Evolutionary conservation across 2,329 filamentous ascomycete species (phyloP).

Genomic region (Alternaria sp.): DNA sequence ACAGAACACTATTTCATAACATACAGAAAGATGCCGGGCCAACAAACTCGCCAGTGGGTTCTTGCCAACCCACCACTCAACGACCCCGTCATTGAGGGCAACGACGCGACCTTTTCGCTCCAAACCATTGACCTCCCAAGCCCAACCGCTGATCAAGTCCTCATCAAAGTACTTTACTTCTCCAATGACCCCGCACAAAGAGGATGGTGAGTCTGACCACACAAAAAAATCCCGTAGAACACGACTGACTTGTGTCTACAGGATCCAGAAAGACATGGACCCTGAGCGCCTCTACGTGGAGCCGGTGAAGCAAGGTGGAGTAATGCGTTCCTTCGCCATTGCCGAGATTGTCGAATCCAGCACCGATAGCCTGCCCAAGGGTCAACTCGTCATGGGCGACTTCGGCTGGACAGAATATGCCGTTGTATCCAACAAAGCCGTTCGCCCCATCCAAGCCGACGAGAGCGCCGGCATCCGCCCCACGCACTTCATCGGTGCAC

Average conservation of each 20-base stretch:
- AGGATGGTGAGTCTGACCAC: background rate
- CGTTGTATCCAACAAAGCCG: slow-evolving; percentile 52
- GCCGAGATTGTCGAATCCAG: slow-evolving; percentile 67
- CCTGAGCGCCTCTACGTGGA: slow-evolving; percentile 55
- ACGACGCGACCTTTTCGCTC: slow-evolving; percentile 51
- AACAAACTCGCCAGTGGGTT: slow-evolving; percentile 53
- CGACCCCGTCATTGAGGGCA: slow-evolving; percentile 45
- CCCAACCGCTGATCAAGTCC: slow-evolving; percentile 50
- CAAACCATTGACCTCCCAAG: slow-evolving; percentile 43
- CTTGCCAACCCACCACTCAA: slow-evolving; percentile 50
- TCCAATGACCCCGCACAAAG: slow-evolving; percentile 55
- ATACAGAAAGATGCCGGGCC: slow-evolving; percentile 33
- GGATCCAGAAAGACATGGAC: slow-evolving; percentile 53
- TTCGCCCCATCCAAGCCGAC: slow-evolving; percentile 38
- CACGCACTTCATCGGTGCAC: slow-evolving; percentile 56
- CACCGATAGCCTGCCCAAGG: slow-evolving; percentile 59
- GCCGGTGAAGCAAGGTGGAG: slow-evolving; percentile 53
- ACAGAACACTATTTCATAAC: background rate
- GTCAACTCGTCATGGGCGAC: slow-evolving; percentile 62
- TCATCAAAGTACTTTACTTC: slow-evolving; percentile 55
- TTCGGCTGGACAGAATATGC: slow-evolving; percentile 72
- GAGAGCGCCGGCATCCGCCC: slow-evolving; percentile 45
- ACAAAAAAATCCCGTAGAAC: slow-evolving; percentile 50
- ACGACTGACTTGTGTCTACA: slow-evolving; percentile 40
- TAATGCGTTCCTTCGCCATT: slow-evolving; percentile 70